A percentile compares a stretch with the other conserved stretches of the same genome.
Conservation (phyloP, 2,329 filamentous ascomycete genomes). For the Cladosporium oxysporum region DNA sequence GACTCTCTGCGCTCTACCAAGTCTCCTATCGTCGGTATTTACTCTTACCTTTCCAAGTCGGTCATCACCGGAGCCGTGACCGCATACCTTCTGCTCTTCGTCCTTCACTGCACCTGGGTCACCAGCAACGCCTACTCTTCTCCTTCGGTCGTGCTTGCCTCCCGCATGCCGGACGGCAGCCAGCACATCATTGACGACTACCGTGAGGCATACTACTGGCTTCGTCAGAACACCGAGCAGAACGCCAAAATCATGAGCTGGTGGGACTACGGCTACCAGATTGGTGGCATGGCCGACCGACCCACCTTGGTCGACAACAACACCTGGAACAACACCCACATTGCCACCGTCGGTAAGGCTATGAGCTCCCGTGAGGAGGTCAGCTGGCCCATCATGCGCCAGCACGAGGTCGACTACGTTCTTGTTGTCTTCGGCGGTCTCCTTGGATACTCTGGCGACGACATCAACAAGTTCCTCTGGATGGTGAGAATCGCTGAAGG, state of each 20-base stretch:
- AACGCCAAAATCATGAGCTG: constrained; percentile 99
- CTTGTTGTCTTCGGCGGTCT: constrained; percentile 94
- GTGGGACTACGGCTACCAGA: constrained; percentile 99
- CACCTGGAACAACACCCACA: constrained; percentile 99
- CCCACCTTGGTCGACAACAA: constrained; percentile 99
- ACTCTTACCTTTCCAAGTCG: constrained; percentile 75
- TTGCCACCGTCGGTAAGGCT: constrained; percentile 97
- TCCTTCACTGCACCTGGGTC: constrained; percentile 98
- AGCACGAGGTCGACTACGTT: constrained; percentile 99
- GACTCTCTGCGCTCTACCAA: constrained; percentile 68
- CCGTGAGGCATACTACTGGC: constrained; percentile 98
- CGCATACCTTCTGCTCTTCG: constrained; percentile 86
- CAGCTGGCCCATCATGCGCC: constrained; percentile 96
- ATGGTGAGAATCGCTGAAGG: constrained; percentile 99
- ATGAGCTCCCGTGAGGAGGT: constrained; percentile 98
- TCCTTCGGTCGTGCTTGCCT: constrained; percentile 93
- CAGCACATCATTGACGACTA: constrained; percentile 99
- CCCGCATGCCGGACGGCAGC: constrained; percentile 86
- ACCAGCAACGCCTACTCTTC: constrained; percentile 99
- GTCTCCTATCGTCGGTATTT: constrained; percentile 79
- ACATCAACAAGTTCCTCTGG: constrained; percentile 99
- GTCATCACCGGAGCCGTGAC: constrained; percentile 72
- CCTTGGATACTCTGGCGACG: constrained; percentile 94
- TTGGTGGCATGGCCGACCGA: constrained; percentile 97
- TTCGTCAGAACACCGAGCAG: constrained; percentile 91